These are phyloP conservation scores for Reutealis trisperma DNA, from an alignment of 345 rosid species.

Conservation along the genomic window DNA sequence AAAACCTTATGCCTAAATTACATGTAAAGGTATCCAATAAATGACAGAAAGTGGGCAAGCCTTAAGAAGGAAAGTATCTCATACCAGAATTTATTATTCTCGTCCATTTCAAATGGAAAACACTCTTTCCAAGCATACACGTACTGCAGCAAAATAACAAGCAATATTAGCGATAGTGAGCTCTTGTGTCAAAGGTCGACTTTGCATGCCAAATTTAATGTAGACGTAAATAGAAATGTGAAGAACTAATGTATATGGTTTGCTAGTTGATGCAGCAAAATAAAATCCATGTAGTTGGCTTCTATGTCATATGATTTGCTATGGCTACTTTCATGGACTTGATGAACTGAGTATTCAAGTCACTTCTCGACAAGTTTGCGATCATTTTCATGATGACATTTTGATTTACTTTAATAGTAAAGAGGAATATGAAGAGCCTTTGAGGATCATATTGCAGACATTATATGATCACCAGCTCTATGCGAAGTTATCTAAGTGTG, in stretches of 20 bases:
- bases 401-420: too few relatives aligned
- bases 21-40: constrained; percentile 75
- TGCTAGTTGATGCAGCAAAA: too few relatives aligned
- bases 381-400: too few relatives aligned
- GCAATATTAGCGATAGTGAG: neutral
- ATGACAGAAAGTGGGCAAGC: constrained; percentile 79
- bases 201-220: neutral
- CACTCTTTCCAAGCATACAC: constrained; percentile 96
- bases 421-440: too few relatives aligned
- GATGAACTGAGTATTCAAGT: too few relatives aligned
- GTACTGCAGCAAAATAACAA: constrained; percentile 18
- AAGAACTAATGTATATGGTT: neutral
- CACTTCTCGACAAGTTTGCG: too few relatives aligned
- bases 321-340: too few relatives aligned
- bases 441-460: too few relatives aligned
- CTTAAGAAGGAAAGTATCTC: constrained; percentile 80
- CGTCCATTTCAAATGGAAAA: constrained; percentile 76
- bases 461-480: too few relatives aligned
- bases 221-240: neutral
- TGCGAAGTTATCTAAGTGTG: too few relatives aligned
- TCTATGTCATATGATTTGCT: too few relatives aligned
- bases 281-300: neutral
- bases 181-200: neutral
- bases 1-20: constrained; percentile 72
- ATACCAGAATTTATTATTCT: constrained; percentile 79